A percentile compares a stretch with the other conserved stretches of the same genome.
phyloP scores from a whole-genome alignment of 23 red algal genomes.

The Gracilariopsis chorda region DNA sequence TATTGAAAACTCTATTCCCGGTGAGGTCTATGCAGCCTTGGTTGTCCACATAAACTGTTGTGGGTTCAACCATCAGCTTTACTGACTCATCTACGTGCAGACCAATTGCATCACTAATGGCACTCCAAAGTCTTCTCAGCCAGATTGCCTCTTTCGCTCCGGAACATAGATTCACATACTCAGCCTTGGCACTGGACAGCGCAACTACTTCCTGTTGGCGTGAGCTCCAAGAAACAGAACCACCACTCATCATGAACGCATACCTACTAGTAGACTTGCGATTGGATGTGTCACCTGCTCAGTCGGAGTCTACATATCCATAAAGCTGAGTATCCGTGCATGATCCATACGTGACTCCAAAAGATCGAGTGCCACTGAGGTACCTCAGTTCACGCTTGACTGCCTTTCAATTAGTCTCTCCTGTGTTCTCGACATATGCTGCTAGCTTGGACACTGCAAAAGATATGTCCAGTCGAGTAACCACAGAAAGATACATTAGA shows the following conservation, averaged over 20 bases:
- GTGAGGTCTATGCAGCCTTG: slow-evolving; percentile 10
- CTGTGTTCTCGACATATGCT: not conserved
- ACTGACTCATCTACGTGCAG: not conserved
- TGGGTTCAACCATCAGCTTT: not conserved
- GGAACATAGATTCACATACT: slow-evolving; percentile 27
- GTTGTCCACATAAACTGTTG: slow-evolving; percentile 11
- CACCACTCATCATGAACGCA: slow-evolving; percentile 7
- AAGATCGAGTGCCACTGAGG: not conserved
- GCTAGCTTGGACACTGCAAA: slow-evolving; percentile 22
- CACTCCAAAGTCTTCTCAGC: slow-evolving; percentile 11
- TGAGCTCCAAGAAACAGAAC: not conserved
- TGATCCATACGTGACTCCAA: not conserved
- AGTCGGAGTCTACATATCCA: slow-evolving; percentile 21
- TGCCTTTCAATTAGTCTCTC: slow-evolving; percentile 11
- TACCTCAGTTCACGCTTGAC: slow-evolving; percentile 22
- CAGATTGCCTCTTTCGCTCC: slow-evolving; percentile 15
- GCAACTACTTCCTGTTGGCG: slow-evolving; percentile 48
- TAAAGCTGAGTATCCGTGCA: not conserved
- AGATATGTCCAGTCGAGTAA: slow-evolving; percentile 12
- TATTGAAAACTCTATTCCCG: not conserved
- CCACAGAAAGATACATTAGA: slow-evolving; percentile 27
- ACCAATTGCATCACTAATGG: not conserved
- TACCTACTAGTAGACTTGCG: slow-evolving; percentile 25
- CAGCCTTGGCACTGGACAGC: slow-evolving; percentile 45
- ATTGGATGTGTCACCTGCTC: not conserved